These are phyloP conservation scores for Penicillium soppii DNA, from an alignment of 495 filamentous ascomycete species.

Conservation along the genomic window DNA sequence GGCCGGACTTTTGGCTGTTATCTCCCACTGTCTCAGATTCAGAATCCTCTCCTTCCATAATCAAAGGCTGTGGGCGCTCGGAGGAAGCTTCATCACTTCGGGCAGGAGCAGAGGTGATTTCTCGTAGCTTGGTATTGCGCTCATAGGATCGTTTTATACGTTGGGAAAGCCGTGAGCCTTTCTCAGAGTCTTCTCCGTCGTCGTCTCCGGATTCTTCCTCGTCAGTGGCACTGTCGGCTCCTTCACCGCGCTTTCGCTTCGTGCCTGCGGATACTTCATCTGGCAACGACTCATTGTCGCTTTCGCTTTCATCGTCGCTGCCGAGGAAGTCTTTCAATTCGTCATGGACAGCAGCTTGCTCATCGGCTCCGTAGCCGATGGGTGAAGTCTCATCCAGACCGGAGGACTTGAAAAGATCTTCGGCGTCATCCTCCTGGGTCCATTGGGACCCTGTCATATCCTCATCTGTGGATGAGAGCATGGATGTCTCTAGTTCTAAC, in stretches of 20 bases:
- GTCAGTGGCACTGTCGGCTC: constrained; percentile 28
- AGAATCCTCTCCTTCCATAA: constrained; percentile 46
- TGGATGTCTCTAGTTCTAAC: constrained; percentile 36
- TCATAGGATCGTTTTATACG: constrained; percentile 52
- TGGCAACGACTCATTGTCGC: constrained; percentile 38
- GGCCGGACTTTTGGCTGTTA: constrained; percentile 11
- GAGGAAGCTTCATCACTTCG: constrained; percentile 24
- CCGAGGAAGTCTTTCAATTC: constrained; percentile 79
- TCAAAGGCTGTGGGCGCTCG: constrained; percentile 52
- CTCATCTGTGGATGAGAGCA: constrained; percentile 44
- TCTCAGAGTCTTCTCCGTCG: constrained; percentile 35
- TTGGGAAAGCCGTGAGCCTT: constrained; percentile 43
- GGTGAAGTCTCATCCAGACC: constrained; percentile 32
- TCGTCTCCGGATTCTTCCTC: constrained; percentile 29
- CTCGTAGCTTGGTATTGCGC: constrained; percentile 44
- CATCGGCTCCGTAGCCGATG: constrained; percentile 46
- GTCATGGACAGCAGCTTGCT: constrained; percentile 57
- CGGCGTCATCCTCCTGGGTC: constrained; percentile 42
- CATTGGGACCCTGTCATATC: constrained; percentile 37
- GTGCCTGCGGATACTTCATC: constrained; percentile 28
- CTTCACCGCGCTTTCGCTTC: constrained; percentile 44
- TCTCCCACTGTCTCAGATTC: constrained; percentile 25
- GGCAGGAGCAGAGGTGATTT: constrained; percentile 45
- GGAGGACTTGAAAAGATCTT: constrained; percentile 42
- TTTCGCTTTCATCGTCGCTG: constrained; percentile 60